Evolutionary conservation across 257 asterid species (phyloP), one percentile per base, ranked within the genome.

Genomic region (Salvia miltiorrhiza): DNA sequence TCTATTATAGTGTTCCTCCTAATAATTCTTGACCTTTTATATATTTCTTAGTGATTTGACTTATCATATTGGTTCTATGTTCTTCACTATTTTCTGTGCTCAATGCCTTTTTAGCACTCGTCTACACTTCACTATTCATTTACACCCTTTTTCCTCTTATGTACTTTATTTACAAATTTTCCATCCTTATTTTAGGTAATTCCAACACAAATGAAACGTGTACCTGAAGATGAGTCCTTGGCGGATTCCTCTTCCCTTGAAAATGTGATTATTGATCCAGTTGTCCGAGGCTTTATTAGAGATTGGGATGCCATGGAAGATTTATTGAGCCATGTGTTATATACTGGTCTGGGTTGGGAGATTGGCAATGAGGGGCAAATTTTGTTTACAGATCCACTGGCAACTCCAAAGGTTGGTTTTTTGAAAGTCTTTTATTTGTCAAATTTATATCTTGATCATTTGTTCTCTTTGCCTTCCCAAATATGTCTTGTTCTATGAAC

Each of bases 231-330:
- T 35, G 85, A 69, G 43, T 73, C 88, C 16, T 60, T 58, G 5
- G 68, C 75, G 12, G 91, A 90, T 77, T 80, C 86, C 49, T 76
- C 95, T 33, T 77, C 74, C 82, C 77, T 73, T 67, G 97, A 83
- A 76, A 81, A 72, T 63, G 61, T 76, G 28, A 79, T 78, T 21
- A 88, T 94, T 69, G 96, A 94, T 69, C 97, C 99, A 24, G 83
- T 94, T 77, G 85, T 76, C 11, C 85, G 96, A 74, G 99, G 99
- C 58, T 94, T 87, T 70, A 76, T 91, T 39, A 82, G 73, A 50
- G 96, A 94, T 61, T 91, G 99, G 99, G 99, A 94, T 80, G 99
- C 99, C 57, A 83, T 89, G 84, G 99, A 94, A 80, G 99, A 94
- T 80, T 83, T 94, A 24, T 75, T 94, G 64, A 83, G 76, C 69